phyloP scores from a whole-genome alignment of 805 yeast genomes.

The Dipodascopsis uninucleata region DNA sequence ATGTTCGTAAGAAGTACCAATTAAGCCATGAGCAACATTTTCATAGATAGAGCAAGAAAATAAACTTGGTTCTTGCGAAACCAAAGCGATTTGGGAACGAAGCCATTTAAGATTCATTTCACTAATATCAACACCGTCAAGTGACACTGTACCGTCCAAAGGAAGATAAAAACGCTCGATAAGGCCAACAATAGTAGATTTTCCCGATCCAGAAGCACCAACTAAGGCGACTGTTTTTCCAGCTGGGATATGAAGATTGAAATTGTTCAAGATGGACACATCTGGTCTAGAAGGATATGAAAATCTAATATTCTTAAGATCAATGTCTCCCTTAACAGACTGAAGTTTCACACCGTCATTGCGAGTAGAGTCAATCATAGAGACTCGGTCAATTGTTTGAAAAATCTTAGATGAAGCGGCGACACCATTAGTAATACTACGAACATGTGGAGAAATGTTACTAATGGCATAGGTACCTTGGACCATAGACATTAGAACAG shows the following conservation, averaged over 20 bases:
- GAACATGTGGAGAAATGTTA: constrained; percentile 41
- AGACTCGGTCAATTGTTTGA: constrained; percentile 43
- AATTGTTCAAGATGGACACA: constrained; percentile 32
- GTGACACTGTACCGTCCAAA: constrained; percentile 43
- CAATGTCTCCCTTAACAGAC: constrained; percentile 40
- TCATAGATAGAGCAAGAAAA: constrained; percentile 80
- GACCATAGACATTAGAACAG: constrained; percentile 36
- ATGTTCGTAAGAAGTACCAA: constrained; percentile 33
- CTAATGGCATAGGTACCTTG: constrained; percentile 43
- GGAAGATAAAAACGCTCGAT: constrained; percentile 60
- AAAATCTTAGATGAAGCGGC: constrained; percentile 41
- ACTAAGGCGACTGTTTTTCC: constrained; percentile 86
- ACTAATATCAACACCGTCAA: constrained; percentile 48
- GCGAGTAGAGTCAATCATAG: constrained; percentile 38
- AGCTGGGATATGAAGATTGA: constrained; percentile 49
- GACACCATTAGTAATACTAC: constrained; percentile 39
- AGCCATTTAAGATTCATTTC: constrained; percentile 50
- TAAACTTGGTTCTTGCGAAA: constrained; percentile 55
- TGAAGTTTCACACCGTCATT: constrained; percentile 27
- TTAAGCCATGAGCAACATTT: constrained; percentile 72
- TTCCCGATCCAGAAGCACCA: constrained; percentile 71
- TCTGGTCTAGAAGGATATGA: constrained; percentile 36
- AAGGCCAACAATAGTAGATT: constrained; percentile 46
- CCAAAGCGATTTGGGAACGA: constrained; percentile 55
- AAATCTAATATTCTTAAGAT: constrained; percentile 30